A percentile compares a stretch with the other conserved stretches of the same genome.
Conservation (phyloP, 345 rosid genomes). For the Dimocarpus longan region DNA sequence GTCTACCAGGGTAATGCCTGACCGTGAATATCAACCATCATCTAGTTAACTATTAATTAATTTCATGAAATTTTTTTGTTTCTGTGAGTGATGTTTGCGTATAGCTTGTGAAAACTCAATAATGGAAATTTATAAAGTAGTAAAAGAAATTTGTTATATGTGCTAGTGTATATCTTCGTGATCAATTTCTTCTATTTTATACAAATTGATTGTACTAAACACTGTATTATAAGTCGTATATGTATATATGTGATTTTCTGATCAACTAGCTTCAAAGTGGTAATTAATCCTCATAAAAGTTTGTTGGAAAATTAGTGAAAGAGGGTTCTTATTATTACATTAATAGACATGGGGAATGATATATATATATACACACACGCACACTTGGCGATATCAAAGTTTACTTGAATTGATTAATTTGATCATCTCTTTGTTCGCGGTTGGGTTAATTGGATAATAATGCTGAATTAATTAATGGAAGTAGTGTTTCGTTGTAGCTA, state of each 20-base stretch:
- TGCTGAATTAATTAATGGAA: background rate
- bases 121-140: background rate
- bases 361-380: no score
- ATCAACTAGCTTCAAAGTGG: no score
- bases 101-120: slow-evolving; percentile 10
- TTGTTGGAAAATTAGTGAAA: background rate
- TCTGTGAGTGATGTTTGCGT: background rate
- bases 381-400: no score
- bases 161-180: background rate
- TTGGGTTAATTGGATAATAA: no score
- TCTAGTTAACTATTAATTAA: slow-evolving; percentile 9
- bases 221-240: no score
- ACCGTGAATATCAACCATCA: background rate
- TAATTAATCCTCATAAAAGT: no score
- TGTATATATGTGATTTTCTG: no score
- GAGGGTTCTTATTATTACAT: background rate
- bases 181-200: no score
- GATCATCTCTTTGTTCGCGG: background rate
- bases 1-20: slow-evolving; percentile 9
- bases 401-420: background rate
- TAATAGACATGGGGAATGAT: no score
- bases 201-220: no score
- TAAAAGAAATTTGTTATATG: background rate
- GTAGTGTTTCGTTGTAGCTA: background rate
- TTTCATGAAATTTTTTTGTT: background rate